These are phyloP conservation scores for Pseudogymnoascus sp. DNA, from an alignment of 2,329 filamentous ascomycete species.

Conservation along the genomic window DNA sequence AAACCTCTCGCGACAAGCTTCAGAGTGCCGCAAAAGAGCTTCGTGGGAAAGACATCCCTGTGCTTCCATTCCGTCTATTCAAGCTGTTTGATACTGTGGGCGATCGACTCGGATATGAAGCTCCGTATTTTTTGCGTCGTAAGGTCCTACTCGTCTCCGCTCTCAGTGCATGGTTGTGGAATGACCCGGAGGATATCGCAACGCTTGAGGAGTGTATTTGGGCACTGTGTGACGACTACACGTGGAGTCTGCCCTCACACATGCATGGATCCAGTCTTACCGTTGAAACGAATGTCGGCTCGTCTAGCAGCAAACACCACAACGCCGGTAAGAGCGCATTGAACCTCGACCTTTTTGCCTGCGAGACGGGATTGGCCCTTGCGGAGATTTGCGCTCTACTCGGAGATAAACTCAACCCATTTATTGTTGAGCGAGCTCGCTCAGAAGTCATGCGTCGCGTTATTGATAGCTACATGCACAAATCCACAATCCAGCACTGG, in stretches of 20 bases:
- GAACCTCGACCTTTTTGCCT: constrained; percentile 2
- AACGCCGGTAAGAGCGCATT: neutral
- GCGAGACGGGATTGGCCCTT: neutral
- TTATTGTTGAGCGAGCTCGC: neutral
- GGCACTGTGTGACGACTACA: constrained; percentile 1
- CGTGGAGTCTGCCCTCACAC: neutral
- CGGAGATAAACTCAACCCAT: neutral
- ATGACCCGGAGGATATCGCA: neutral
- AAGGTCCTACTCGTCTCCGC: neutral
- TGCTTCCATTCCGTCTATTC: neutral
- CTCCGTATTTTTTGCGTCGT: neutral
- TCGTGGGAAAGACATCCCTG: neutral
- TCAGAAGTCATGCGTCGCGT: neutral
- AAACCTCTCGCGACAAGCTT: neutral
- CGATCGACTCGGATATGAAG: neutral
- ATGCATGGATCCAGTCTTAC: neutral
- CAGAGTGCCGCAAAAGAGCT: neutral
- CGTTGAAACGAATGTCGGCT: neutral
- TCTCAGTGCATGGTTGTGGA: neutral
- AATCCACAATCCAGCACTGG: neutral
- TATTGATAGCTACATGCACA: neutral
- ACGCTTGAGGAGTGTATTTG: constrained; percentile 3
- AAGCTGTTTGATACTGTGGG: neutral
- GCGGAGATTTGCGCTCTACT: neutral
- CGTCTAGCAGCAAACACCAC: neutral